Base-by-base conservation (phyloP, 192 early-diverging fungal species). In the Coemansia sp. region DNA sequence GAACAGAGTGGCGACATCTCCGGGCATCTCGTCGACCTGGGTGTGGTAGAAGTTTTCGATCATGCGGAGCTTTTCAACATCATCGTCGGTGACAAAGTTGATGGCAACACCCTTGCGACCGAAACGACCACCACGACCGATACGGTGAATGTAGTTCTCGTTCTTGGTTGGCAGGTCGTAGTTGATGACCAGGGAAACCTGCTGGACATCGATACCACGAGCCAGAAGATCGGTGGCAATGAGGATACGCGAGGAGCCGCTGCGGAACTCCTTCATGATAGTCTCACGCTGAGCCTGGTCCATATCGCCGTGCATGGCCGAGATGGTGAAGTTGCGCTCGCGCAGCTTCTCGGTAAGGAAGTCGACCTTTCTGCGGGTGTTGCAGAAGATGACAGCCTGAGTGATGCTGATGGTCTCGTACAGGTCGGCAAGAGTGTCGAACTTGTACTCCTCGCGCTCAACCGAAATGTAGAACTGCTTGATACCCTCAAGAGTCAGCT, bases 101-200 rank as follows among this genome's bases (percentile, higher is more conserved):
- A 99, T 97, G 67, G 96, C 94, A 73, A 99, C 96, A 89, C 97
- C 97, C 90, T 98, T 99, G 82, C 97, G 93, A 82, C 97, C 97
- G 89, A 98, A 99, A 91, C 97, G 96, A 88, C 97, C 96, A 91
- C 93, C 92, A 88, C 97, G 93, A 90, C 97, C 97, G 84, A 99
- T 99, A 82, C 95, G 91, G 85, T 99, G 97, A 70, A 99, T 97
- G 89, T 99, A 99, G 92, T 98, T 98, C 86, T 98, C 97, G 70
- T 89, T 88, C 87, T 95, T 96, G 81, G 90, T 85, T 68, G 97
- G 96, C 61, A 99, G 88, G 81, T 99, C 97, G 87, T 99, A 99
- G 93, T 94, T 95, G 85, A 95, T 95, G 70, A 97, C 97, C 74
- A 99, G 90, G 57, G 97, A 99, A 41, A 99, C 95, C 86, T 98